Conservation (phyloP, 2,329 filamentous ascomycete species). For the Talaromyces pinophilus region DNA sequence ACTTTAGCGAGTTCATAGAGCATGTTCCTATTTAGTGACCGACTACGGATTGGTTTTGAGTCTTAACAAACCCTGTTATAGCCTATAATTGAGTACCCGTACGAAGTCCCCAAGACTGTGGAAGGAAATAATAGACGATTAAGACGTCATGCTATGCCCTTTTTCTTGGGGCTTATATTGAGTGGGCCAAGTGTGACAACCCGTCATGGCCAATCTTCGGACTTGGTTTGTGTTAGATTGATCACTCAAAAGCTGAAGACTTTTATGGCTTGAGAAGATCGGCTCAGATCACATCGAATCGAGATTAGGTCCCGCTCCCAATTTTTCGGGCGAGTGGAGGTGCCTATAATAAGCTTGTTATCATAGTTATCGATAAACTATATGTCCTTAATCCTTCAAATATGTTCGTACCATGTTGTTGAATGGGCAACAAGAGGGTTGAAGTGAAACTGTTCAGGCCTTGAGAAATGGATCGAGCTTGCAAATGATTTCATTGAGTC, state of each 20-base stretch:
- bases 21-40: neutral
- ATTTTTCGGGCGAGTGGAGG: conserved; percentile 2
- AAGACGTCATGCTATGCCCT: neutral
- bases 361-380: conserved; percentile 4
- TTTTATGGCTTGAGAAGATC: neutral
- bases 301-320: neutral
- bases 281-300: conserved; percentile 3
- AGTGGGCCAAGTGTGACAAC: neutral
- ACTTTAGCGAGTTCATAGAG: neutral
- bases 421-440: neutral
- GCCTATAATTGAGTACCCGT: neutral
- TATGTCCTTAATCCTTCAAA: neutral
- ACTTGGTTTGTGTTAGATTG: neutral
- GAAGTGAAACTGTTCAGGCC: neutral
- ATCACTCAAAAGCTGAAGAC: neutral
- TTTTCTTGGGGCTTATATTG: neutral
- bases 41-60: neutral
- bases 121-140: neutral
- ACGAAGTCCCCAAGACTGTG: neutral
- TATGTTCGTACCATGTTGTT: neutral
- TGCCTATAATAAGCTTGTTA: conserved; percentile 6
- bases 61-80: neutral
- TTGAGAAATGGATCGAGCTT: neutral
- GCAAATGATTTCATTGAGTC: no score
- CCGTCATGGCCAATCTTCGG: conserved; percentile 6